Percentiles rank a stretch among this genome's conserved stretches.
Conservation (phyloP, 805 yeast genomes). For the Lipomyces lipofer region DNA sequence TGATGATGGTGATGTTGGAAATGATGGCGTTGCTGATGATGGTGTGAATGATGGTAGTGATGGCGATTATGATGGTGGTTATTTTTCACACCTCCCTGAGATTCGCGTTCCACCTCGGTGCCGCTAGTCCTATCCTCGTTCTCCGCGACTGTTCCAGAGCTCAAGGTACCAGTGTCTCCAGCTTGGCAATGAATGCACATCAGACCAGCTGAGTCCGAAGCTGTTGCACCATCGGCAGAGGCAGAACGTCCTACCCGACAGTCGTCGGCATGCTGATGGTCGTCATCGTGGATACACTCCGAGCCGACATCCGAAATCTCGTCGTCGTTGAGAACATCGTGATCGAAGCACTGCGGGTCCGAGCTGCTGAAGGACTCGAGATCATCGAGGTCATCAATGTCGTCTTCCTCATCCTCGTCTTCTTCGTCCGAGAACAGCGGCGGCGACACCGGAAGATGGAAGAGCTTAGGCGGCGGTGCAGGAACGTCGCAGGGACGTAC, state of each 20-base stretch:
- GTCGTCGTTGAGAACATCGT: constrained; percentile 3
- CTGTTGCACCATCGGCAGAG: background rate
- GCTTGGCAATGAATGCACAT: background rate
- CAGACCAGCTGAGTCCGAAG: background rate
- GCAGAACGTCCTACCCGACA: background rate
- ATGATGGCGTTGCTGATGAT: constrained; percentile 12
- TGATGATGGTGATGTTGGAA: constrained; percentile 5
- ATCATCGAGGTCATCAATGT: constrained; percentile 6
- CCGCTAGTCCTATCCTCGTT: background rate
- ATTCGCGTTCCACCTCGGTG: too few species aligned
- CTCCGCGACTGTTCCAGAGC: background rate
- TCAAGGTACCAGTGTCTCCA: background rate
- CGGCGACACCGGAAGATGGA: constrained; percentile 19
- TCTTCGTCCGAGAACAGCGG: constrained; percentile 11
- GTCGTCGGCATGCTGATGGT: background rate
- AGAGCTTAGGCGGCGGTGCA: constrained; percentile 15
- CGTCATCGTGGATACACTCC: background rate
- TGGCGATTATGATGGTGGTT: constrained; percentile 3
- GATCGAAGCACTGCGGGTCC: background rate
- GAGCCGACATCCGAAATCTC: background rate
- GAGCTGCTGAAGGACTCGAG: background rate
- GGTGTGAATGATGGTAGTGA: constrained; percentile 8
- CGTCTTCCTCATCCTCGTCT: constrained; percentile 8
- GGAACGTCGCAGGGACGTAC: background rate
- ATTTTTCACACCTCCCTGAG: too few species aligned